Evolutionary conservation across 106 monocot species (phyloP), one percentile per base, ranked within the genome.

Genomic region (Allium cepa): DNA sequence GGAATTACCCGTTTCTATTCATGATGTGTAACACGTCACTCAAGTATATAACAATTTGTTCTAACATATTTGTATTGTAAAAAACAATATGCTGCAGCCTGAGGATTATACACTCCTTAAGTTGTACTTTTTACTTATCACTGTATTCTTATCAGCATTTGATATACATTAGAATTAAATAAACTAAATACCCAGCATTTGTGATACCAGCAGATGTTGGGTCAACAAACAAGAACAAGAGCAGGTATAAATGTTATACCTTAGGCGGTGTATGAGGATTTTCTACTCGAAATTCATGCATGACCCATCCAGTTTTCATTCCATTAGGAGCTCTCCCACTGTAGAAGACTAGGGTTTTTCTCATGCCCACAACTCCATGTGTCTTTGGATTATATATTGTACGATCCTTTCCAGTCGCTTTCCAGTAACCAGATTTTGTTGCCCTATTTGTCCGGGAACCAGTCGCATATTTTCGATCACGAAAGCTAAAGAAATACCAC

Each of bases 401-500:
- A 0, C 83, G 71, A 57, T 88, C 87, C 61, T 88, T 88, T 10
- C 87, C 87, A 0, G 83, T 88, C 11, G 87, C 83, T 66, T 88
- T 88, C 87, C 87, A 87, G 22, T 87, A 83, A 9, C 87, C 87
- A 0, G 83, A 72, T 64, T 75, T 83, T 15, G 87, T 87, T 11
- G 87, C 87, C 56, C 87, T 73, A 28, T 87, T 87, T 51, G 87
- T 75, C 15, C 83, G 71, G 13, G 73, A 83, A 5, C 89, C 90
- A 3, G 78, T 85, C 22, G 90, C 73, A 51, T 90, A 90, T 47
- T 90, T 90, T 8, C 90, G 77, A 62, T 90, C 90, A 9, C 86
- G 74, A n/a, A 86, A 83, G 78, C 81, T 90, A 76, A 86, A 90
- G 83, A 90, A 90, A 75, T 90, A 90, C 90, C 86, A 90, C 73